phyloP scores from a whole-genome alignment of 192 early-diverging fungal genomes.

The Coemansia sp. region DNA sequence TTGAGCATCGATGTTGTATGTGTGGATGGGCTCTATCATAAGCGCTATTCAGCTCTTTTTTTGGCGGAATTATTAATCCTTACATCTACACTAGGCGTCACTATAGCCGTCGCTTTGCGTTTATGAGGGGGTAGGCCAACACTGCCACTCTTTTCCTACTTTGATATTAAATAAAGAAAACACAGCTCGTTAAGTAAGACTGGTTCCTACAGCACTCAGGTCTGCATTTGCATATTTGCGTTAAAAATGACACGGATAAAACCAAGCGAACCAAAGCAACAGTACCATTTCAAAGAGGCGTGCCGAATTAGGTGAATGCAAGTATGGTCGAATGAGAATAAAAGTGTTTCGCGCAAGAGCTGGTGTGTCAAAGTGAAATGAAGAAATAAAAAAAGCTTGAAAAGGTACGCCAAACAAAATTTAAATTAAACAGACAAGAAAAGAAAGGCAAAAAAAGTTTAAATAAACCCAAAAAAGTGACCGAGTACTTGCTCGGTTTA shows the following conservation, averaged over 20 bases:
- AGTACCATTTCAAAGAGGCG: not conserved
- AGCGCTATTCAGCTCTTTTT: too few species aligned
- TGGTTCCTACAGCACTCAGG: not conserved
- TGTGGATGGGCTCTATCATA: too few species aligned
- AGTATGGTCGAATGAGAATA: not conserved
- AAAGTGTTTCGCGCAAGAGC: too few species aligned
- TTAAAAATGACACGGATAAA: not conserved
- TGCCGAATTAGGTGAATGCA: not conserved
- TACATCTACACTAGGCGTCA: not conserved
- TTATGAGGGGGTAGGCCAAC: not conserved
- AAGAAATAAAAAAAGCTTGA: too few species aligned
- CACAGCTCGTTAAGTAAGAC: not conserved
- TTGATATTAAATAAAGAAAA: not conserved
- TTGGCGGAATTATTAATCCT: not conserved
- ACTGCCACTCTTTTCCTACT: not conserved
- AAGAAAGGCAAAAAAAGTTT: too few species aligned
- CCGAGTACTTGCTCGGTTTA: too few species aligned
- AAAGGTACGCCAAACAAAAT: too few species aligned
- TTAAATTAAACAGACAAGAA: too few species aligned
- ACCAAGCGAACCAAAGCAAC: not conserved
- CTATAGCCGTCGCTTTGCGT: not conserved
- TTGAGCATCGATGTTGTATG: too few species aligned
- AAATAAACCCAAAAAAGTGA: too few species aligned
- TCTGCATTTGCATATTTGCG: not conserved
- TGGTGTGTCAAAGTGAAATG: too few species aligned